Base-by-base conservation (phyloP, 371 early-diverging fungal genomes). In the Rhizomucor miehei region DNA sequence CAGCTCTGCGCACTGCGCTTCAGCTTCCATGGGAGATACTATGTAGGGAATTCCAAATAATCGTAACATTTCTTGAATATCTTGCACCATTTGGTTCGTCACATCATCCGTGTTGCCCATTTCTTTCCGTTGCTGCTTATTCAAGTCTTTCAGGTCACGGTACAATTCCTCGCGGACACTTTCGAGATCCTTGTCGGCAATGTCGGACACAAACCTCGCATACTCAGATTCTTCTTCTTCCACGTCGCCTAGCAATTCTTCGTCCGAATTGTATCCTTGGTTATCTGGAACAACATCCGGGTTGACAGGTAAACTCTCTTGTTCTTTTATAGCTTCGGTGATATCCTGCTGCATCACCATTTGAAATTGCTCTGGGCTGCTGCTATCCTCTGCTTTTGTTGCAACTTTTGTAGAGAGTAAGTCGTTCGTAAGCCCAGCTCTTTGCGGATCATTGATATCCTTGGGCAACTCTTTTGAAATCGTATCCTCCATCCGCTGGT, bases 41-140 rank as follows among this genome's bases (percentile, higher is more conserved):
- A 99, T 79, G 67, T 87, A 99, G 0, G 99, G 97, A 21, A 99
- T 77, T 2, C 99, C 99, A 84, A 98, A 97, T n/a, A 95, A 68
- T 17, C 81, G 73, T n/a, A 99, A 75, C 20, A 99, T 65, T 44
- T 80, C 74, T 73, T 76, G 80, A 6, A 81, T 80, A 37, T 92
- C 92, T 21, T 75, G 69, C 21, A 88, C 70, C 90, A 92, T 91
- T 23, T 84, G 76, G 12, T 79, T 66, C 0, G 87, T 88, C 11
- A 92, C 58, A 37, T 82, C 83, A 16, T 83, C 87, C 1, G 87
- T 77, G 51, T 85, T 81, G 2, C 91, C 77, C 56, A 78, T 76
- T 14, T 86, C 84, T 51, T 79, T 79, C 1, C 78, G 68, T 40
- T 80, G 79, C 48, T 84, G 71, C 10, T 63, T 58, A 20, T 74